A percentile compares a stretch with the other conserved stretches of the same genome.
Evolutionary conservation across 345 rosid genomes (phyloP).

Genomic region (Bruguiera parviflora): DNA sequence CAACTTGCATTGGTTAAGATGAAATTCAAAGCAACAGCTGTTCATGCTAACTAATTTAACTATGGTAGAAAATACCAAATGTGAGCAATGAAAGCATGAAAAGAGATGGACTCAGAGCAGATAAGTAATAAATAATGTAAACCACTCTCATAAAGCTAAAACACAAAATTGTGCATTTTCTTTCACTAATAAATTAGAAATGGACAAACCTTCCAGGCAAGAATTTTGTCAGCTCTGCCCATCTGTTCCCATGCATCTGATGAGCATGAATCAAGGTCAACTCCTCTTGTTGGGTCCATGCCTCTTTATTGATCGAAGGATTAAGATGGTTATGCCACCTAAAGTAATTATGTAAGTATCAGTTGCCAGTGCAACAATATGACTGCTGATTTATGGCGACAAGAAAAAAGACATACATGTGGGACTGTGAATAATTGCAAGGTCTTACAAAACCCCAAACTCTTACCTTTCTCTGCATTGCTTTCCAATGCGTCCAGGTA

Average conservation of each 20-base stretch:
- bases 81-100: background rate
- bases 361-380: conserved; percentile 14
- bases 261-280: conserved; percentile 93
- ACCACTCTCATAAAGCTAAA: background rate
- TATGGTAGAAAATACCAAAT: background rate
- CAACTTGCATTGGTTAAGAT: background rate
- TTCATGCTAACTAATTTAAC: background rate
- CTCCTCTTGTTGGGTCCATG: conserved; percentile 99
- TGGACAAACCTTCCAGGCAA: conserved; percentile 89
- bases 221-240: conserved; percentile 97
- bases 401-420: background rate
- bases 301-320: conserved; percentile 93
- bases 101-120: background rate
- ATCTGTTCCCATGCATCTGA: conserved; percentile 91
- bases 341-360: conserved; percentile 13
- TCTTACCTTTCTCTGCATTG: conserved; percentile 93
- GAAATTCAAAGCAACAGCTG: background rate
- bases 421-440: background rate
- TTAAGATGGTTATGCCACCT: conserved; percentile 99
- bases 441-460: background rate
- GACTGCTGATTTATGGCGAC: background rate
- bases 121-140: background rate
- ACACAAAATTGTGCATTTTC: conserved; percentile 1
- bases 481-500: conserved; percentile 98
- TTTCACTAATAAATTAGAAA: conserved; percentile 9